Evolutionary conservation across 1,139 yeast species (phyloP), one percentile per base, ranked within the genome.

Genomic region (Scheffersomyces titani): DNA sequence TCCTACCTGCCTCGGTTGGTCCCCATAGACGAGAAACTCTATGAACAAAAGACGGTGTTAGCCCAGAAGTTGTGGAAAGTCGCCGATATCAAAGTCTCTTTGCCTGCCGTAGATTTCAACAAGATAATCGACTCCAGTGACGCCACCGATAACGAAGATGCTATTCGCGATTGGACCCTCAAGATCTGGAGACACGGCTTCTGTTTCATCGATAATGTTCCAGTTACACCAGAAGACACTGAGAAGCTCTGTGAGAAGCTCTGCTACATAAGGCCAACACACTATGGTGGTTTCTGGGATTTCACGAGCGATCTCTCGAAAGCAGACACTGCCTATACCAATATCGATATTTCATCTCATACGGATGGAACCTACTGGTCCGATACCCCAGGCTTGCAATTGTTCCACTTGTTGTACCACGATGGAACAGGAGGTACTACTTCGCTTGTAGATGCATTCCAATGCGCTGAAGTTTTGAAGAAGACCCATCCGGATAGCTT

Each of bases 291-390:
- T 3, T 88, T 89, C 70, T 89, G 93, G 92, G 92, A 88, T 65
- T 88, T 89, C 68, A 88, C 93, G 21, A 82, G 91, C 16, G 91
- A 89, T 67, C 74, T 89, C 65, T 80, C 88, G 51, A 87, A 85
- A 72, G 84, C 85, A 56, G 94, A 89, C 67, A 87, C 92, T 3
- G 94, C 93, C 2, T 89, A 89, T 68, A 88, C 92, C 22, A 86
- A 87, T 65, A 76, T 88, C 59, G 89, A 86, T 61, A 83, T 89
- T 58, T 84, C 85, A 19, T 75, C 85, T 20, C 94, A 89, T 66
- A 88, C 92, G 3, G 93, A 89, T 68, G 93, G 93, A 1, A 88
- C 93, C 2, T 89, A 89, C 67, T 89, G 92, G 90, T 80, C 87
- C 18, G 89, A 88, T 60, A 85, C 92, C 1, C 92, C 93, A 0